These are phyloP conservation scores for Eucalyptus viminalis DNA, from an alignment of 345 rosid genomes.

Conservation along the genomic window DNA sequence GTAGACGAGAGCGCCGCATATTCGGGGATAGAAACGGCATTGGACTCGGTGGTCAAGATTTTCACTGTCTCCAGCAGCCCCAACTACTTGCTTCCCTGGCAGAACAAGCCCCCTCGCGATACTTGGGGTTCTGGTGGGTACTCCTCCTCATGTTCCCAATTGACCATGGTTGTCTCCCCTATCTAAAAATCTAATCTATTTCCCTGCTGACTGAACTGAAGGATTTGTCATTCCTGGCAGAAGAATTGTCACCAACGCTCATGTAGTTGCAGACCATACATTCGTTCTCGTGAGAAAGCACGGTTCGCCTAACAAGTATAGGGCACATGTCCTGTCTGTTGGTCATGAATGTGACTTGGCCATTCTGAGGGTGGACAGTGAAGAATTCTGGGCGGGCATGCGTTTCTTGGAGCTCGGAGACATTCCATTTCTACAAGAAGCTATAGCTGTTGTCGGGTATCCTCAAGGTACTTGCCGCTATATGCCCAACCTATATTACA, in stretches of 20 bases:
- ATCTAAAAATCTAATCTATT: neutral
- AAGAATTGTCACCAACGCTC: constrained; percentile 74
- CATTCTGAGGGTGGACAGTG: constrained; percentile 42
- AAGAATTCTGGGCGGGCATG: constrained; percentile 55
- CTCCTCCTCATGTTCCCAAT: too few relatives aligned
- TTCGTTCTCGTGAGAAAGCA: constrained; percentile 66
- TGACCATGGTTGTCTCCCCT: too few relatives aligned
- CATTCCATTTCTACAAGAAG: constrained; percentile 54
- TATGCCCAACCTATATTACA: neutral
- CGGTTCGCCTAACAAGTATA: neutral
- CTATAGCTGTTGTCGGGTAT: constrained; percentile 76
- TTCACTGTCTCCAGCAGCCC: too few relatives aligned
- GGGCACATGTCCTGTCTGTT: constrained; percentile 56
- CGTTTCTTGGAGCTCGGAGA: constrained; percentile 58
- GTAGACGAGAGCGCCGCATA: too few relatives aligned
- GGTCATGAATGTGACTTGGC: constrained; percentile 88
- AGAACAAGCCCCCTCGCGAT: too few relatives aligned
- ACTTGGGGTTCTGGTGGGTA: too few relatives aligned
- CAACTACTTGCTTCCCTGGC: too few relatives aligned
- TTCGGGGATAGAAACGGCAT: too few relatives aligned
- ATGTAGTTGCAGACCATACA: constrained; percentile 75
- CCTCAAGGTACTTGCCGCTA: constrained; percentile 48
- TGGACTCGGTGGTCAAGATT: too few relatives aligned
- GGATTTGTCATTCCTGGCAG: constrained; percentile 52
- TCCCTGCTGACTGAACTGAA: neutral